phyloP scores from a whole-genome alignment of 2,329 filamentous ascomycete genomes.

The Scortechinia acanthostroma region DNA sequence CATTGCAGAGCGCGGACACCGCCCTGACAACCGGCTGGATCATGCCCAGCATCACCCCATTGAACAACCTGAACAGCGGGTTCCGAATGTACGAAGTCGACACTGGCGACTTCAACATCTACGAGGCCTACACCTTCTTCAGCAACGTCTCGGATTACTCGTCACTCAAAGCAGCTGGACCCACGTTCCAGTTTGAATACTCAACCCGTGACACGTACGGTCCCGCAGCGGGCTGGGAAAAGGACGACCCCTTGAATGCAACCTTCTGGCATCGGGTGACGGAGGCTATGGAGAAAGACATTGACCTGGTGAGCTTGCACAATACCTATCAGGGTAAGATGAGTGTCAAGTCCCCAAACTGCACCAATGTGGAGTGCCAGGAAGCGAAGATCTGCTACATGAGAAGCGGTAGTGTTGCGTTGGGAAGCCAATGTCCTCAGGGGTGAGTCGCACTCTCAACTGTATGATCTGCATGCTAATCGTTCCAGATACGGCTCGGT shows the following conservation, averaged over 20 bases:
- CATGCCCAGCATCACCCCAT: constrained; percentile 37
- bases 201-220: constrained; percentile 40
- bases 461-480: too few species aligned
- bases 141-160: constrained; percentile 37
- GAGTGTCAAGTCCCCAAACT: constrained; percentile 39
- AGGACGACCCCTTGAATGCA: constrained; percentile 40
- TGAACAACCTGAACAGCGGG: constrained; percentile 44
- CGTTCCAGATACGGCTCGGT: too few species aligned
- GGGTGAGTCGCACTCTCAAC: too few species aligned
- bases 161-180: constrained; percentile 27
- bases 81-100: constrained; percentile 47
- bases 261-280: constrained; percentile 53
- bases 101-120: constrained; percentile 40
- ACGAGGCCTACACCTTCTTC: constrained; percentile 43
- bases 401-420: constrained; percentile 40
- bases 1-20: constrained; percentile 23
- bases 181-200: constrained; percentile 39
- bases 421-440: constrained; percentile 41
- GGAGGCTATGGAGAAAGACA: constrained; percentile 43
- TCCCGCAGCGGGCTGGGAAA: constrained; percentile 30
- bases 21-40: constrained; percentile 43
- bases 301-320: constrained; percentile 34
- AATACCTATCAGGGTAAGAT: constrained; percentile 43
- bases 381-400: constrained; percentile 51
- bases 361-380: constrained; percentile 39